phyloP scores from a whole-genome alignment of 192 early-diverging fungal genomes.

The Gonapodya prolifera region DNA sequence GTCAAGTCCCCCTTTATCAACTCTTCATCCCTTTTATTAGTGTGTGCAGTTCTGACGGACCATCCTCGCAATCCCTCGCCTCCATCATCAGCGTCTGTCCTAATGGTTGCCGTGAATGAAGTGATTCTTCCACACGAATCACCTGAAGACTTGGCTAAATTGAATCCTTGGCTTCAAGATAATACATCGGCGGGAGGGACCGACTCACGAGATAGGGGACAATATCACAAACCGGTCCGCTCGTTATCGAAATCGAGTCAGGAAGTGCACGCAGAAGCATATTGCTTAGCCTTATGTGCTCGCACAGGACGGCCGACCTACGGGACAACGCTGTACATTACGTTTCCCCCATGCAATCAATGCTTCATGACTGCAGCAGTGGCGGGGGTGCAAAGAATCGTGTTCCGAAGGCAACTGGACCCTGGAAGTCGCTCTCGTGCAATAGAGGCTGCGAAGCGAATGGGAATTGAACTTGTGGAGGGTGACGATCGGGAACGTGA shows the following conservation, averaged over 20 bases:
- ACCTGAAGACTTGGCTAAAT: neutral
- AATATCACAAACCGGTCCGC: neutral
- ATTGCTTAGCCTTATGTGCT: neutral
- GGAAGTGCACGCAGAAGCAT: slow-evolving; percentile 2
- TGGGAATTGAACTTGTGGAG: neutral
- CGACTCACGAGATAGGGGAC: neutral
- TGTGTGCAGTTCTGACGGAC: neutral
- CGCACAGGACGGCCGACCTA: neutral
- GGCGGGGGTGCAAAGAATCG: neutral
- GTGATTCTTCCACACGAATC: neutral
- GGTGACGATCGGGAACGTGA: neutral
- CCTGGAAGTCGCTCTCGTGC: neutral
- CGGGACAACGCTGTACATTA: neutral
- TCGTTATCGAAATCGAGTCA: neutral
- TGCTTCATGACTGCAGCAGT: neutral
- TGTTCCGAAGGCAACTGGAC: neutral
- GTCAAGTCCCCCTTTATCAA: too few relatives aligned
- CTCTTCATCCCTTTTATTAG: neutral
- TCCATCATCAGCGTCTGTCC: neutral
- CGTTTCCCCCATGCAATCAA: slow-evolving; percentile 1
- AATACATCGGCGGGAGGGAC: neutral
- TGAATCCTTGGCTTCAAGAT: neutral
- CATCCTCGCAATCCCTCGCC: neutral
- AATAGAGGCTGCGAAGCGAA: neutral
- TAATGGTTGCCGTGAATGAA: neutral